Evolutionary conservation across 192 early-diverging fungal species (phyloP).

Genomic region (Podila horticola): DNA sequence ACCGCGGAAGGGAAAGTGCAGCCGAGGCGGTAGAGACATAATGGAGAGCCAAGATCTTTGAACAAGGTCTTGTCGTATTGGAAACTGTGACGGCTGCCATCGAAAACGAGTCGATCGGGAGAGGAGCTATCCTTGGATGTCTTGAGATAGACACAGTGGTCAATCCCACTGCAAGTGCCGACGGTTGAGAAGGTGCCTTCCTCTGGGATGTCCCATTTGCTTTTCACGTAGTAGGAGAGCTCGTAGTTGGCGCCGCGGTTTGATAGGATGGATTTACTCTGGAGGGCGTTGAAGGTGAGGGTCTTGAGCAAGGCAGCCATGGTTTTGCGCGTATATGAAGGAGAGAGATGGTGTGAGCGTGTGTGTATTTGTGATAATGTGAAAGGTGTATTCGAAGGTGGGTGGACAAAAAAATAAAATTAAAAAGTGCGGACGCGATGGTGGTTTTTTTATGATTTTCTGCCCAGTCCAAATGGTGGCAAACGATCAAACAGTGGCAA

Average conservation of each 20-base stretch:
- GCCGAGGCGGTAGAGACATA: slow-evolving; percentile 14
- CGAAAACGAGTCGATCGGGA: slow-evolving; percentile 6
- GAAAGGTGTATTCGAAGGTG: background rate
- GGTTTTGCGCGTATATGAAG: slow-evolving; percentile 6
- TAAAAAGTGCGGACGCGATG: too few species aligned
- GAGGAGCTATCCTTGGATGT: slow-evolving; percentile 10
- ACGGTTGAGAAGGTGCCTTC: slow-evolving; percentile 2
- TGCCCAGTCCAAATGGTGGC: too few species aligned
- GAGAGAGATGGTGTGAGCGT: slow-evolving; percentile 1
- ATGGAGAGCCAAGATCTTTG: slow-evolving; percentile 6
- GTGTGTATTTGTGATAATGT: background rate
- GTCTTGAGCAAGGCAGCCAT: slow-evolving; percentile 13
- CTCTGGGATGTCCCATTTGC: slow-evolving; percentile 16
- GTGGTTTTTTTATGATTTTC: too few species aligned
- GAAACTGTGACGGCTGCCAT: background rate
- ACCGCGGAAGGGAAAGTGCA: slow-evolving; percentile 15
- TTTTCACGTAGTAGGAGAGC: background rate
- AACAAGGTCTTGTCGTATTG: background rate
- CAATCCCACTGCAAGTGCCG: slow-evolving; percentile 10
- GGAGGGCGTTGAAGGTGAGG: slow-evolving; percentile 14
- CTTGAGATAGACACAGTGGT: slow-evolving; percentile 11
- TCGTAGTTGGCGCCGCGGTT: background rate
- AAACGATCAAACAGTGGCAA: too few species aligned
- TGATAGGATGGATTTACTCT: slow-evolving; percentile 7
- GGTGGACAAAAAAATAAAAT: too few species aligned